Evolutionary conservation across 768 basidiomycete species (phyloP), one percentile per base, ranked within the genome.

Genomic region (Naganishia antarctica): DNA sequence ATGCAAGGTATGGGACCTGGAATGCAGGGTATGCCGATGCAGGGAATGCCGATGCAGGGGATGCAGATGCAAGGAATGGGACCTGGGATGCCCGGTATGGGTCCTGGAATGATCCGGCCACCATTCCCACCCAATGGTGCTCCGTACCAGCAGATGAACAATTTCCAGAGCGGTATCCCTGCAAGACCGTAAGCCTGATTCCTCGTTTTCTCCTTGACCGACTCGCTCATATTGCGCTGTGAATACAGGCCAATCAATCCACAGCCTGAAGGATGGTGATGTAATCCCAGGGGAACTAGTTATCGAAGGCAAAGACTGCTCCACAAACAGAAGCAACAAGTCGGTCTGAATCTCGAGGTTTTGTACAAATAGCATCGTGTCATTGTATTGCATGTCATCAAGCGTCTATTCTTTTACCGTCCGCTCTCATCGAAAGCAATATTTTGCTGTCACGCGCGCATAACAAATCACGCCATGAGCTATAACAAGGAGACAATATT

Each of bases 81-180:
- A 37, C 32, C 53, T 13, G 34, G 53, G 9, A 51, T 51, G 53
- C 53, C 34, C 34, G 37, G 23, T 25, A 37, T 57, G 32, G 53
- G 18, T n/a, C 32, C 53, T 13, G 34, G 53, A 12, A 51, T 51
- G 53, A 21, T 21, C 9, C 18, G 53, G n/a, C 53, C 53, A 23
- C 53, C 53, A 25, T 57, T 57, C 53, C 53, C 53, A 26, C 53
- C 53, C 18, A 57, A 28, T 11, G 50, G 53, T 25, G 15, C 40
- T 21, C 53, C 53, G 9, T 41, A 25, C 26, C 53, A 57, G 23
- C 53, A 23, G 34, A 41, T 41, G 37, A 25, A 41, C 53, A 41
- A 41, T 21, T 57, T 25, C 13, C 4, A 34, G 1, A 34, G 53
- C 11, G 53, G 53, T 25, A 37, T 57, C 34, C 53, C 53, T 26